Base-by-base conservation (phyloP, 2,329 filamentous ascomycete species). In the Penicillium sp. region DNA sequence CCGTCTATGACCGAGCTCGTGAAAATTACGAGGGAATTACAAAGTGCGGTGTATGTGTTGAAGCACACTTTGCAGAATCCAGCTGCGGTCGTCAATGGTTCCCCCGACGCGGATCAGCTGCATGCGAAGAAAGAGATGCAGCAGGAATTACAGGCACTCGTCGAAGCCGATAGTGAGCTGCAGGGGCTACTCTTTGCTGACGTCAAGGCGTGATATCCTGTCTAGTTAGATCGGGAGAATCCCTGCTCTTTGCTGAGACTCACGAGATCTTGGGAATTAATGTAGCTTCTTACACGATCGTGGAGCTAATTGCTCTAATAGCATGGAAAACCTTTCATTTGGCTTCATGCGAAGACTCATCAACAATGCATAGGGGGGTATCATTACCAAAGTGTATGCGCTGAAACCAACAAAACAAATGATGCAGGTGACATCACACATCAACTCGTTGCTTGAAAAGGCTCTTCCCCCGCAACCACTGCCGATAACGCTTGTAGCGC, bases 401-500 rank as follows among this genome's bases (percentile, higher is more conserved):
- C 47, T 52, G 22, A 54, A 31, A 47, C 11, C 22, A 39, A 51
- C 36, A 46, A 11, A 36, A 31, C n/a, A 22, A 4, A 22, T 22
- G n/a, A 49, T 18, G 35, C 39, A 19, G 22, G 7, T 19, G 18
- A 13, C 31, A 59, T 71, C 63, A 78, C 14, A 70, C 44, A 70
- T 83, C 81, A 64, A 83, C 81, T 47, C 88, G 86, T 81, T 97
- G 93, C 78, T 98, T 98, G 75, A 98, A 98, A 69, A 98, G 84
- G 69, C 92, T 96, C 80, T 97, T 98, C 18, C 94, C 94, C 62
- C 88, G 85, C 71, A 99, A 81, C 94, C 95, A 99, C 77, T 97
- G 96, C 69, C 89, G 82, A 77, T 99, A 99, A 10, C 93, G 91
- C 78, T 96, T 98, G 76, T 99, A 99, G 67, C 95, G 83, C 83